These are phyloP conservation scores for Prunella vulgaris DNA, from an alignment of 257 asterid genomes.

Conservation along the genomic window DNA sequence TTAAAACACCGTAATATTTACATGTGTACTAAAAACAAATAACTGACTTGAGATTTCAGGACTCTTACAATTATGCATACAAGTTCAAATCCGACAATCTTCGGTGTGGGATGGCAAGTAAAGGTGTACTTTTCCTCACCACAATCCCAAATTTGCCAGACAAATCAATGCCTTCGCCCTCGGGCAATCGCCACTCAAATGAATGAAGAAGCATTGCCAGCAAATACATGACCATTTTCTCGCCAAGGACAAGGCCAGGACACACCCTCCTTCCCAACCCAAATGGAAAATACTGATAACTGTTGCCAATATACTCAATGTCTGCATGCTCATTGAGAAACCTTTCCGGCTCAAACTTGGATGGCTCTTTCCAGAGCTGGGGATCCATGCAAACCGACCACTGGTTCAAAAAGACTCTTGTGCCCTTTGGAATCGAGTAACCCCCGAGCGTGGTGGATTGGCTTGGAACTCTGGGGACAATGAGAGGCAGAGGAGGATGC, in stretches of 20 bases:
- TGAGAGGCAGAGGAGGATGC: not conserved
- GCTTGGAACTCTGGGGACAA: not conserved
- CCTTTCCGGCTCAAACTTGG: not conserved
- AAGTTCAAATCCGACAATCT: not conserved
- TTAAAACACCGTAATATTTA: too few species aligned
- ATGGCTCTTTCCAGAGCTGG: not conserved
- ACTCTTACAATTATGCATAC: not conserved
- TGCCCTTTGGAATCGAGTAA: not conserved
- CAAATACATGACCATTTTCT: not conserved
- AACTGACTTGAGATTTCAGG: too few species aligned
- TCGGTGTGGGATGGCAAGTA: not conserved
- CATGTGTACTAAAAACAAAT: too few species aligned
- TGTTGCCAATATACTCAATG: not conserved
- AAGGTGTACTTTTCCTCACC: not conserved
- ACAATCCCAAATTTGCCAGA: slow-evolving; percentile 6
- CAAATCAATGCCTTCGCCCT: not conserved
- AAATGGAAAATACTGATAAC: not conserved
- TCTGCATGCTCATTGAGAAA: not conserved
- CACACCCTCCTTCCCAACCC: not conserved
- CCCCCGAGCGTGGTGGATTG: not conserved
- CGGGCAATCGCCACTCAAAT: not conserved
- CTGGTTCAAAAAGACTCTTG: not conserved
- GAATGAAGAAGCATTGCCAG: not conserved
- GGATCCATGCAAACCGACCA: not conserved
- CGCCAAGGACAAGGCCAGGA: not conserved